Evolutionary conservation across 805 yeast genomes (phyloP), one percentile per base, ranked within the genome.

Genomic region (Candida chauliodis): DNA sequence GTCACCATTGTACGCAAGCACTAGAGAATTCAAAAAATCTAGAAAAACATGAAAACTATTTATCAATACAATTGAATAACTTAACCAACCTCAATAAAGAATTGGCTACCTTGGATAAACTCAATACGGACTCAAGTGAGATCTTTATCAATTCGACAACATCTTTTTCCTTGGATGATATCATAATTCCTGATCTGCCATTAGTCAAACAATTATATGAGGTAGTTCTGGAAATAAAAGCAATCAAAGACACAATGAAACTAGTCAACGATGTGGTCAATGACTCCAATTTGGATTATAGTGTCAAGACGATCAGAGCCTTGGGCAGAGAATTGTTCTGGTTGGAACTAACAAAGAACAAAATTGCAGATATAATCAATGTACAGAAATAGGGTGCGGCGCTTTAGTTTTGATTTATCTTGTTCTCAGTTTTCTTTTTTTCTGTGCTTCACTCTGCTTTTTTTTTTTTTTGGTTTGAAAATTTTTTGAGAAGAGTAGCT

Each of bases 211-310:
- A 86, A 54, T 55, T 83, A 10, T 81, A 84, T 52, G 74, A 74
- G 15, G 61, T 82, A 1, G 76, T 77, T 0, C 73, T 89, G 14
- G 81, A 77, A 27, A 85, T 84, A 37, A 70, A 73, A 43, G 85
- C 95, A 1, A 71, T 81, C n/a, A 74, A 75, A 21, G 96, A 90
- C 52, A 68, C 90, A 0, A 51, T 75, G 9, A 69, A 74, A 40
- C 69, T 78, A 8, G 63, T 89, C 8, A 74, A 76, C 4, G 72
- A 67, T 44, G 34, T 66, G 3, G 58, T 68, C 22, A 61, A 50
- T 35, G 62, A 68, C 47, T 44, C 43, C 2, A 58, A 49, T 13
- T 41, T 66, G 22, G 71, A 66, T 23, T 30, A 44, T 3, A 62
- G 69, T 42, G 59, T 66, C 7, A 63, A 61, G 45, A 44, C 58